A percentile compares a stretch with the other conserved stretches of the same genome.
These are phyloP conservation scores for Phlebiopsis flavidoalba DNA, from an alignment of 768 basidiomycete genomes.

Conservation along the genomic window DNA sequence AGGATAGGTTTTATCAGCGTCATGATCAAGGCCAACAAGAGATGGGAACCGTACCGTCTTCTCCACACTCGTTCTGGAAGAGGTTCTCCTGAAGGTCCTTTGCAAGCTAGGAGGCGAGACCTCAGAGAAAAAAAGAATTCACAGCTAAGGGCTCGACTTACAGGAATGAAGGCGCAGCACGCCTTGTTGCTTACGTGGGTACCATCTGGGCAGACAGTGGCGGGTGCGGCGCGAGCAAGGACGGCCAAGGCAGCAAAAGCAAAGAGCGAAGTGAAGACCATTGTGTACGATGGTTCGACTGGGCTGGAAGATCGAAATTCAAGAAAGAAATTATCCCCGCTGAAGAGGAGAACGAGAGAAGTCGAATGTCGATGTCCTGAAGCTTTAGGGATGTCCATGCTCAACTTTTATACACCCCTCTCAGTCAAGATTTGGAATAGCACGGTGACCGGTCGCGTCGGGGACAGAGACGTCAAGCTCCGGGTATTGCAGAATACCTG, in stretches of 20 bases:
- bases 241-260: conserved; percentile 3
- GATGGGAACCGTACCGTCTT: conserved; percentile 9
- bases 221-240: neutral
- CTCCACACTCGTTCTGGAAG: conserved; percentile 20
- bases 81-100: neutral
- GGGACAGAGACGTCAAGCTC: neutral
- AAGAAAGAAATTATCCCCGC: neutral
- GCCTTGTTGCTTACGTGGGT: conserved; percentile 22
- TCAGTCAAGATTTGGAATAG: neutral
- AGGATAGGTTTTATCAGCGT: too few relatives aligned
- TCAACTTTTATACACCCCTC: neutral
- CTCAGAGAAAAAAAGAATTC: too few relatives aligned
- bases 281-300: neutral
- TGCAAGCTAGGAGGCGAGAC: neutral
- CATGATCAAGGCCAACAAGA: too few relatives aligned
- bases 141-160: conserved; percentile 13
- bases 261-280: conserved; percentile 5
- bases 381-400: neutral
- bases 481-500: neutral
- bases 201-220: conserved; percentile 23
- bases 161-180: conserved; percentile 26
- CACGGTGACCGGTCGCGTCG: neutral
- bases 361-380: neutral
- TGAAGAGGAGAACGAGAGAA: neutral
- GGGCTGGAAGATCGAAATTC: neutral